Evolutionary conservation across 352 stramenopile genomes (phyloP), one percentile per base, ranked within the genome.

Genomic region (Phytophthora sp.): DNA sequence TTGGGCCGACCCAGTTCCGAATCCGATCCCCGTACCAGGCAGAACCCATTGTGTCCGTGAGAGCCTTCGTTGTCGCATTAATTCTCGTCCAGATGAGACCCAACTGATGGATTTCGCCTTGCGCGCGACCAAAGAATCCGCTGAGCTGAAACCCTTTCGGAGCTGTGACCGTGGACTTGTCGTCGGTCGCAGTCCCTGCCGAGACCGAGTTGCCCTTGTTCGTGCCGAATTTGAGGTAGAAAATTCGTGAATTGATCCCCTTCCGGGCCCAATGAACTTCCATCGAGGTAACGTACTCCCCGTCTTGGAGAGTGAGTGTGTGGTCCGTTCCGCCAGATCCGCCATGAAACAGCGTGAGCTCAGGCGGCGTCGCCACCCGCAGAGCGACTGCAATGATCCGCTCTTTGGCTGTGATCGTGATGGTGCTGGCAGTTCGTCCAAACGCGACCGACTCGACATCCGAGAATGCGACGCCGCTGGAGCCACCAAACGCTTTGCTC

Each of bases 1-100:
- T 62, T 23, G 51, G 57, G 4, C 71, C 66, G 12, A 78, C 66
- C 71, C 71, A 78, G 30, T 78, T 78, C 36, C 69, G 69, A 23
- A 77, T 74, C 21, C n/a, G 47, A 33, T 63, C 18, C 2, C 69
- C 64, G 33, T 68, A 74, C 69, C 69, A 77, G 2, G 13, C 47
- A 18, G 58, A 60, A 26, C 55, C 55, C 64, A 74, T 71, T 44
- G 8, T 47, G 35, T 77, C 69, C 2, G 46, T 74, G 8, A 77
- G 56, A 18, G 51, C 26, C 36, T 64, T 65, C 0, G 50, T 67
- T 26, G 41, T 56, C 3, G 44, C 59, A 15, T 60, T 61, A n/a
- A 24, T 71, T 35, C 65, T 59, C 18, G 60, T 73, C 69, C 69
- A 77, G 36, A 77, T 74, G 5, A 26, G 49, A 1, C 69, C 69